Base-by-base conservation (phyloP, 768 basidiomycete genomes). In the Kwoniella dejecticola region DNA sequence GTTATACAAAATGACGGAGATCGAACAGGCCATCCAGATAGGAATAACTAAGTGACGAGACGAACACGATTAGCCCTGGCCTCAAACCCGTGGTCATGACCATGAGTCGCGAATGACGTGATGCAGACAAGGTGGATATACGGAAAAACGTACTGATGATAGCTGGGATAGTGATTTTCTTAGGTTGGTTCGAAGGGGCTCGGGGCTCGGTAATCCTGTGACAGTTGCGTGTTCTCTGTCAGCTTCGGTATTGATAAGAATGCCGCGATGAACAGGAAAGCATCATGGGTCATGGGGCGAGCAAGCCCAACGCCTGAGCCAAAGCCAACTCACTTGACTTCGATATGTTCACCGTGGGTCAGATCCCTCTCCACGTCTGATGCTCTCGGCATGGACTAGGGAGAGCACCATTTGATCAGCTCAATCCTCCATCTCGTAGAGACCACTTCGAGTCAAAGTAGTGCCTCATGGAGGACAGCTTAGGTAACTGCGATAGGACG, bases 1-100 rank as follows among this genome's bases (percentile, higher is more conserved):
- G 85, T 96, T 96, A 85, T 97, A 96, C 61, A 96, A 86, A 81
- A 97, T 97, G 76, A 97, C 94, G 7, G 86, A 77, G 24, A 91
- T 91, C 66, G 87, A 89, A 69, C 95, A 87, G 19, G 85, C 81
- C 72, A 96, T 97, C 95, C 95, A 98, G 57, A 95, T 81, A 26
- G 91, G 93, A 58, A 96, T 78, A 66, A 78, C 77, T 78, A 42
- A 36, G 40, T 26, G 10, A 48, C n/a, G 21, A 47, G 6, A 31
- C 2, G 13, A 11, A 29, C 11, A n/a, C n/a, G n/a, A n/a, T n/a
- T n/a, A n/a, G n/a, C n/a, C n/a, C n/a, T n/a, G n/a, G n/a, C n/a
- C n/a, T n/a, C n/a, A n/a, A n/a, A n/a, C n/a, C n/a, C n/a, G n/a
- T n/a, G n/a, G n/a, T n/a, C n/a, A n/a, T n/a, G n/a, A n/a, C n/a